These are phyloP conservation scores for Tricholoma saponaceum DNA, from an alignment of 768 basidiomycete genomes.

Conservation along the genomic window DNA sequence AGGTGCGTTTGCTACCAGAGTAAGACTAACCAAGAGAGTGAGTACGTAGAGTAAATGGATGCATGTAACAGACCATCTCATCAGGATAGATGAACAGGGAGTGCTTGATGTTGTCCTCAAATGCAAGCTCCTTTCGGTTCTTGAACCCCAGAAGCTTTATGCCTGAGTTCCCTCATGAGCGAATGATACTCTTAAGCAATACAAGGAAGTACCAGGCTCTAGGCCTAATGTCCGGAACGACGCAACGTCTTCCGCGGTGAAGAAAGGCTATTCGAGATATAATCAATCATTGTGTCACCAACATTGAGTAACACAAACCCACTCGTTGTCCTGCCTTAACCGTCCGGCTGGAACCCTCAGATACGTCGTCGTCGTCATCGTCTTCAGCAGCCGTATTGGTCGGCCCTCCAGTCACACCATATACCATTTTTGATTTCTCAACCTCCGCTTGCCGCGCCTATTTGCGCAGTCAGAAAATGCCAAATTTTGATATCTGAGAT, in stretches of 20 bases:
- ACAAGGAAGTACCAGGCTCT: conserved; percentile 53
- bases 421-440: conserved; percentile 41
- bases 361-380: conserved; percentile 37
- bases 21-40: conserved; percentile 46
- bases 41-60: background rate
- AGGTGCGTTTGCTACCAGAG: conserved; percentile 90
- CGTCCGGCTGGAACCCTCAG: conserved; percentile 30
- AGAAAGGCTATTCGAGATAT: conserved; percentile 58
- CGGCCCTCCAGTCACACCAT: conserved; percentile 37
- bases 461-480: background rate
- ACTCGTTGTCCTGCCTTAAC: conserved; percentile 54
- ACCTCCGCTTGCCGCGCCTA: conserved; percentile 45
- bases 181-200: background rate
- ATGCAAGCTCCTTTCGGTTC: conserved; percentile 56
- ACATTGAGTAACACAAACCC: conserved; percentile 11
- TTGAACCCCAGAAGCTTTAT: conserved; percentile 95
- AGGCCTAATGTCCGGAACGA: conserved; percentile 80
- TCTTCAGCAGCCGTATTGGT: conserved; percentile 29
- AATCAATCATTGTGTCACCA: background rate
- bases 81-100: conserved; percentile 90
- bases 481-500: background rate
- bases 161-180: conserved; percentile 35
- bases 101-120: conserved; percentile 92
- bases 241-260: conserved; percentile 76
- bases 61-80: conserved; percentile 58